These are phyloP conservation scores for Durusdinium trenchii DNA, from an alignment of 73 alveolate species.

Conservation along the genomic window DNA sequence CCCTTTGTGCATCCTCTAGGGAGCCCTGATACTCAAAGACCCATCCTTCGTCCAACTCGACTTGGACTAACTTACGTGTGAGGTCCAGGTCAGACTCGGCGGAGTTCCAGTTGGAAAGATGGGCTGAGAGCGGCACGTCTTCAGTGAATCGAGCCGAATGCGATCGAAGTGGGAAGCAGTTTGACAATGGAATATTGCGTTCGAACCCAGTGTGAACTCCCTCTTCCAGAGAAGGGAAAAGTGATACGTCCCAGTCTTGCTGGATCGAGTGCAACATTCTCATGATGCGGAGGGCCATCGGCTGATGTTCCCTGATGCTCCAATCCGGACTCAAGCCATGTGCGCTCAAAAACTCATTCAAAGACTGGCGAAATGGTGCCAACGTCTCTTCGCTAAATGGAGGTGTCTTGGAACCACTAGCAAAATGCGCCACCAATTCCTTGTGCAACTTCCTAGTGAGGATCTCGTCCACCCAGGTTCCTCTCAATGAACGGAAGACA, in stretches of 20 bases:
- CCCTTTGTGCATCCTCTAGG: neutral
- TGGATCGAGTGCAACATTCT: neutral
- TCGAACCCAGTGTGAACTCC: neutral
- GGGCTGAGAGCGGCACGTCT: neutral
- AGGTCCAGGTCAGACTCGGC: neutral
- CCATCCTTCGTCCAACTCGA: constrained; percentile 8
- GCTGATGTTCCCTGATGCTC: neutral
- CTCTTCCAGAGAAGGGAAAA: neutral
- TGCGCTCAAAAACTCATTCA: neutral
- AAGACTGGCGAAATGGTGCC: neutral
- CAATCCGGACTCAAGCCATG: neutral
- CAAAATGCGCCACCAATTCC: neutral
- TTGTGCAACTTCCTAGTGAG: neutral
- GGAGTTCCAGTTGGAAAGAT: neutral
- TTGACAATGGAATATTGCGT: neutral
- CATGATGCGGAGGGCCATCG: neutral
- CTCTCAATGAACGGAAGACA: neutral
- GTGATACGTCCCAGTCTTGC: neutral
- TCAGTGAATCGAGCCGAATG: too few species aligned
- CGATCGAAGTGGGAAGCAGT: neutral
- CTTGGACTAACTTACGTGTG: neutral
- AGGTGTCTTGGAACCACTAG: neutral
- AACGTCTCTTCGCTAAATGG: neutral
- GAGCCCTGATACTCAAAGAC: neutral
- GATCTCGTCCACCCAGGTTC: neutral